Evolutionary conservation across 768 basidiomycete species (phyloP), one percentile per base, ranked within the genome.

Genomic region (Termitomyces sp.): DNA sequence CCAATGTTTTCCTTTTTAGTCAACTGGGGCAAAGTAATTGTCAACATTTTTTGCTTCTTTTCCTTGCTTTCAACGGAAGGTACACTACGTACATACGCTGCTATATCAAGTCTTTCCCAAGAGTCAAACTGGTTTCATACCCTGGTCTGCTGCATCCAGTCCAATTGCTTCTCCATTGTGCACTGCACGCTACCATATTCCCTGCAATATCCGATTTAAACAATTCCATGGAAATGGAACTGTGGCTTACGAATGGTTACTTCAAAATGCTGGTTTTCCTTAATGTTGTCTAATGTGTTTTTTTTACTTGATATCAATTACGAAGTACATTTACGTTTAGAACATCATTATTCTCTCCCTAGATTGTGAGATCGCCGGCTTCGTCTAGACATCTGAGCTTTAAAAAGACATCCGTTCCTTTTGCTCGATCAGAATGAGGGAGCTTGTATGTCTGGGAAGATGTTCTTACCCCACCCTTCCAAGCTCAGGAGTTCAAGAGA

Each of bases 401-500:
- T 19, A 81, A 59, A 64, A 77, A 80, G 27, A 79, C 77, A 63
- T 81, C 80, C 28, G 76, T 79, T 4, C 78, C 78, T 79, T 34
- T 39, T 41, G 28, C 10, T 51, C 48, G 62, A 32, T 57, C 37
- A 59, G 57, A 50, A 23, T 34, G 5, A 34, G 28, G 12, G 9
- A 28, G 28, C 32, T 52, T 35, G 45, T 55, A 37, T 28, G 40
- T 19, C 37, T 11, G 57, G 21, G 21, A 43, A 21, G 52, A 58
- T n/a, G 21, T 43, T 68, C 79, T 67, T 64, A 82, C 90, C 91
- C 89, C 89, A 92, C 11, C 91, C 89, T 67, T 93, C 88, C 45
- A 95, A 68, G 1, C 88, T 86, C 58, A 89, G 81, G 42, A 96
- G 73, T 61, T 94, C 88, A 25, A 95, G 76, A 5, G 86, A 86